Conservation (phyloP, 2,329 filamentous ascomycete genomes). For the Pseudogymnoascus sp. region DNA sequence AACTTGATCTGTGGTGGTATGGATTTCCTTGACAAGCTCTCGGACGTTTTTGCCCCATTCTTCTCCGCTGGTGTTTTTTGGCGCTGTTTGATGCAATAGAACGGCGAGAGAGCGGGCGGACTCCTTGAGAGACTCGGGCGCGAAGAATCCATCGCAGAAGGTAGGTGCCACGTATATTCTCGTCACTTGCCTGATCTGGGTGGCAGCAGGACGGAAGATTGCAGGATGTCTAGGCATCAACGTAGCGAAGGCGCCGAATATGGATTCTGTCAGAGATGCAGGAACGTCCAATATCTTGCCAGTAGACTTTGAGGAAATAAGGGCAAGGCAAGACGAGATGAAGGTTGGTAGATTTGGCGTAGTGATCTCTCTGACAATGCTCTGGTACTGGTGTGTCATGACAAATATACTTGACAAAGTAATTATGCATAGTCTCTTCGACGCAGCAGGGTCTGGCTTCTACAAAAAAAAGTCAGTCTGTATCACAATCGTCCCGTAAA, state of each 20-base stretch:
- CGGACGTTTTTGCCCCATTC: constrained; percentile 69
- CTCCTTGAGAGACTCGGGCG: constrained; percentile 44
- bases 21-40: constrained; percentile 53
- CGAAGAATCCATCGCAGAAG: constrained; percentile 38
- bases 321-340: constrained; percentile 61
- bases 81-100: constrained; percentile 68
- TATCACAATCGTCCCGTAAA: neutral
- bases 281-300: constrained; percentile 34
- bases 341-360: constrained; percentile 73
- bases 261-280: constrained; percentile 49
- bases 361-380: constrained; percentile 76
- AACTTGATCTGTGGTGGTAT: constrained; percentile 64
- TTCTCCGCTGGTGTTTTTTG: constrained; percentile 66
- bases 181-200: constrained; percentile 56
- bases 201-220: constrained; percentile 67
- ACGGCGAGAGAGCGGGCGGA: constrained; percentile 58
- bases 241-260: constrained; percentile 62
- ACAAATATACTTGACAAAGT: constrained; percentile 76
- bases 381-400: constrained; percentile 73
- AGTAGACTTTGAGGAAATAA: constrained; percentile 40
- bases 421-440: constrained; percentile 69
- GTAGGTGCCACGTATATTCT: constrained; percentile 57
- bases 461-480: constrained; percentile 28
- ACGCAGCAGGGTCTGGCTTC: constrained; percentile 68
- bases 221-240: constrained; percentile 75